Conservation (phyloP, 768 basidiomycete species). For the Phanerochaete sordida region DNA sequence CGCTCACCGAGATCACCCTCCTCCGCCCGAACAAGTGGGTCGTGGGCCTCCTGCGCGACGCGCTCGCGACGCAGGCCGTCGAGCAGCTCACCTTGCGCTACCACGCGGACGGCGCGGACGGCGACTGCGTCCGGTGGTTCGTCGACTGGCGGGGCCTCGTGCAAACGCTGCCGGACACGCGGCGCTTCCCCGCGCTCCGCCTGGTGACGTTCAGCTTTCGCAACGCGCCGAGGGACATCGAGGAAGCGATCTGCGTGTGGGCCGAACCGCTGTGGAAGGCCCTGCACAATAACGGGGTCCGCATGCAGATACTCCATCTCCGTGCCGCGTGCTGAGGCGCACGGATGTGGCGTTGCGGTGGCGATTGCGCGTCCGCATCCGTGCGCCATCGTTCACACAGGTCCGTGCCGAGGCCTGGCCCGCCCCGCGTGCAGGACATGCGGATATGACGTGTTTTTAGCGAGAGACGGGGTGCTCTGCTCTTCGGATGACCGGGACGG, state of each 20-base stretch:
- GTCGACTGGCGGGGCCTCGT: constrained; percentile 11
- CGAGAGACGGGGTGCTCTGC: background rate
- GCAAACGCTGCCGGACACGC: background rate
- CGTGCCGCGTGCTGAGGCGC: background rate
- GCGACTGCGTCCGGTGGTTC: background rate
- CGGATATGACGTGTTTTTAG: background rate
- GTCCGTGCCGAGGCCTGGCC: background rate
- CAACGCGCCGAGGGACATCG: background rate
- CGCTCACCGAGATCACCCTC: background rate
- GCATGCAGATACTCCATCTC: background rate
- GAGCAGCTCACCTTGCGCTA: constrained; percentile 9
- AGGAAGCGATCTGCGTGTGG: background rate
- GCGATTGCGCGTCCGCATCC: background rate
- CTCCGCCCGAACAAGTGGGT: background rate
- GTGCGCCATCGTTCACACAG: background rate
- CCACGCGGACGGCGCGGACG: constrained; percentile 1
- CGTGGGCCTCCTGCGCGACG: background rate
- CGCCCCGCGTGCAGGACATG: background rate
- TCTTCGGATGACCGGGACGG: background rate
- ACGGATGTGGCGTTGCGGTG: background rate
- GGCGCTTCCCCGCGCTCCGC: background rate
- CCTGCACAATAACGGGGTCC: background rate
- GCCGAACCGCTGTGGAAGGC: background rate
- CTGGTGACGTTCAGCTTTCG: constrained; percentile 8
- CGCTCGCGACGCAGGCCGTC: background rate